Conservation (phyloP, 306 rosid genomes). For the Malus fusca region DNA sequence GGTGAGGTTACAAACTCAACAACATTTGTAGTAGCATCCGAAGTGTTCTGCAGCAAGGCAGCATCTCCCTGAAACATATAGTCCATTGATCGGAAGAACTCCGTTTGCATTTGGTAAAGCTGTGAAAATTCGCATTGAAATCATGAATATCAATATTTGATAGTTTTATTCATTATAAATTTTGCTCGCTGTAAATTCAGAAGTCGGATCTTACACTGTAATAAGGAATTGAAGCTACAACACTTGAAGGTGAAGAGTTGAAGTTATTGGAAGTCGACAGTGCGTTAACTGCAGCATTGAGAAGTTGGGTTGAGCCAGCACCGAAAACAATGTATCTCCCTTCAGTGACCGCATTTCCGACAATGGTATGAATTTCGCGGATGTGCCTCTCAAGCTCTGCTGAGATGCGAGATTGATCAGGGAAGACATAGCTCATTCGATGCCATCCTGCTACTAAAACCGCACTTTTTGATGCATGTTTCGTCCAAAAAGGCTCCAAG, state of each 20-base stretch:
- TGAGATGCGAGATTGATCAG: slow-evolving; percentile 21
- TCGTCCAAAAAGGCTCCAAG: too few relatives aligned
- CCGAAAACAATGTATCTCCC: slow-evolving; percentile 21
- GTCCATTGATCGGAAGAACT: slow-evolving; percentile 17
- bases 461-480: too few relatives aligned
- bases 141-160: background rate
- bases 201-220: slow-evolving; percentile 18
- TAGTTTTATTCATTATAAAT: too few relatives aligned
- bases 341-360: slow-evolving; percentile 36
- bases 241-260: background rate
- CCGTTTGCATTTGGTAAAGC: slow-evolving; percentile 33
- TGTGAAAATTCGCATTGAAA: background rate
- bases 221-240: slow-evolving; percentile 28
- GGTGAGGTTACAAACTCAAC: slow-evolving; percentile 60
- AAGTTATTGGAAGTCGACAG: too few relatives aligned
- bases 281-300: too few relatives aligned
- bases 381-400: slow-evolving; percentile 22
- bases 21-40: background rate
- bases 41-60: slow-evolving; percentile 23
- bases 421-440: slow-evolving; percentile 31
- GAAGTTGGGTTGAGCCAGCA: too few relatives aligned
- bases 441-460: slow-evolving; percentile 40
- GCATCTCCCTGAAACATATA: slow-evolving; percentile 33
- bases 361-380: slow-evolving; percentile 10
- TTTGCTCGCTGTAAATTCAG: background rate